Percentiles rank a stretch among this genome's conserved stretches.
Conservation (phyloP, 1,284 basidiomycete genomes). For the Agaricales sp. region DNA sequence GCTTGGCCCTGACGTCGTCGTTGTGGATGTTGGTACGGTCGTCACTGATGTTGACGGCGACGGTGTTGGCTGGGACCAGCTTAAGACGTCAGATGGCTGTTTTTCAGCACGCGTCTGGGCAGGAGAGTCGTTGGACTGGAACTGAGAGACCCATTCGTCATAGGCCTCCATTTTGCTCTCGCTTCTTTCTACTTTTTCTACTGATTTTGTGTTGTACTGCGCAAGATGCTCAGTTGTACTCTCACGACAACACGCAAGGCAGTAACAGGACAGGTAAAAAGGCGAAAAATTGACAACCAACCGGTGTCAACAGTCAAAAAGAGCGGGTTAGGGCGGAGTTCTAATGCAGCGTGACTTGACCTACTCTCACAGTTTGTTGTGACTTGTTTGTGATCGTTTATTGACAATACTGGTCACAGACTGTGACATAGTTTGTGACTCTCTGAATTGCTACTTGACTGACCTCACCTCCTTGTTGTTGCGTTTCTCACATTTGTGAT, state of each 20-base stretch:
- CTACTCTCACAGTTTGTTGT: neutral
- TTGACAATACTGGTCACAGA: no score
- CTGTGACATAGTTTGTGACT: no score
- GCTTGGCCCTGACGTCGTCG: neutral
- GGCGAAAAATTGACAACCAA: neutral
- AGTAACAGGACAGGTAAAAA: neutral
- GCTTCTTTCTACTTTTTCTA: constrained; percentile 1
- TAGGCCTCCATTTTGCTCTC: constrained; percentile 1
- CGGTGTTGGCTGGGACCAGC: neutral
- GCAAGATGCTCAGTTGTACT: neutral
- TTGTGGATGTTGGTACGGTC: neutral
- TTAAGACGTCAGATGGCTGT: neutral
- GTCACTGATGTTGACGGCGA: neutral
- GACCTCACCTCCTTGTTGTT: neutral
- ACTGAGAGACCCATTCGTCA: constrained; percentile 1
- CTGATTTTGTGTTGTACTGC: neutral
- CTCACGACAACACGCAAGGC: neutral
- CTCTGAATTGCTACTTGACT: neutral
- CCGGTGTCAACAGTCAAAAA: neutral
- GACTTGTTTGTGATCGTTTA: neutral
- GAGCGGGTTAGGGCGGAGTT: neutral
- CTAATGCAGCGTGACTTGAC: neutral
- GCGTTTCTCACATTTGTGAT: neutral
- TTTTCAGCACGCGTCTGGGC: neutral
- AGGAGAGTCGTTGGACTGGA: neutral